A percentile compares a stretch with the other conserved stretches of the same genome.
phyloP scores from a whole-genome alignment of 108 stramenopile species.

The Cyclostephanos invisitatus region DNA sequence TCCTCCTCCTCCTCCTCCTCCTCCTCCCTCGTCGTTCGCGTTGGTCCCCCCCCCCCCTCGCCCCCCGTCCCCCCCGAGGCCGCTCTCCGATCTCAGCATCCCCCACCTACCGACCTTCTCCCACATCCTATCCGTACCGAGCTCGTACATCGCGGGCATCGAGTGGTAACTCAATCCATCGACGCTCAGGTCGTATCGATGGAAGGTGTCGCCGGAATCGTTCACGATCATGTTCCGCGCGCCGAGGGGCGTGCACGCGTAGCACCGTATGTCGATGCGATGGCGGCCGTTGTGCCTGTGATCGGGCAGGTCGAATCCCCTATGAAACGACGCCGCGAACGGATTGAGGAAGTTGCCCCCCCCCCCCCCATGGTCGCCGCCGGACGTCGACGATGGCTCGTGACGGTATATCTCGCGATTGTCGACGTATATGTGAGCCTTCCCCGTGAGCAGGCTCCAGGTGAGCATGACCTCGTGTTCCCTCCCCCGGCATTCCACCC shows the following conservation, averaged over 20 bases:
- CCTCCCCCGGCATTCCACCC: conserved; percentile 50
- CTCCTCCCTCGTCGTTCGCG: no score
- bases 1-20: background rate
- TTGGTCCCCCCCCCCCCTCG: background rate
- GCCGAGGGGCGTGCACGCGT: conserved; percentile 39
- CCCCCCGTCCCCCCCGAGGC: background rate
- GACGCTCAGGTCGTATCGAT: conserved; percentile 83
- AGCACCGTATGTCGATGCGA: conserved; percentile 45
- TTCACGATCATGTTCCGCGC: conserved; percentile 47
- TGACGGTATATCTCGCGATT: conserved; percentile 36
- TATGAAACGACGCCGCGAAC: conserved; percentile 34
- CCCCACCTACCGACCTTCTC: conserved; percentile 39
- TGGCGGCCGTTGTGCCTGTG: conserved; percentile 30
- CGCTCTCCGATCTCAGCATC: conserved; percentile 18
- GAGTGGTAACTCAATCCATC: conserved; percentile 81
- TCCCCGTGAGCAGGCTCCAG: conserved; percentile 46
- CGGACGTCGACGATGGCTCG: conserved; percentile 17
- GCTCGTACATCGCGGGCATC: conserved; percentile 83
- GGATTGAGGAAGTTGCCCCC: conserved; percentile 26
- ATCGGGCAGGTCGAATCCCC: conserved; percentile 39
- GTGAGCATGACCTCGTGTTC: conserved; percentile 53
- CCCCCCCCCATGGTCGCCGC: no score
- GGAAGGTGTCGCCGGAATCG: conserved; percentile 56
- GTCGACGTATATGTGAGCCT: conserved; percentile 43
- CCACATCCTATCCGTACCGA: conserved; percentile 55